Evolutionary conservation across 2,329 filamentous ascomycete genomes (phyloP).

Genomic region (Phialophora chinensis): DNA sequence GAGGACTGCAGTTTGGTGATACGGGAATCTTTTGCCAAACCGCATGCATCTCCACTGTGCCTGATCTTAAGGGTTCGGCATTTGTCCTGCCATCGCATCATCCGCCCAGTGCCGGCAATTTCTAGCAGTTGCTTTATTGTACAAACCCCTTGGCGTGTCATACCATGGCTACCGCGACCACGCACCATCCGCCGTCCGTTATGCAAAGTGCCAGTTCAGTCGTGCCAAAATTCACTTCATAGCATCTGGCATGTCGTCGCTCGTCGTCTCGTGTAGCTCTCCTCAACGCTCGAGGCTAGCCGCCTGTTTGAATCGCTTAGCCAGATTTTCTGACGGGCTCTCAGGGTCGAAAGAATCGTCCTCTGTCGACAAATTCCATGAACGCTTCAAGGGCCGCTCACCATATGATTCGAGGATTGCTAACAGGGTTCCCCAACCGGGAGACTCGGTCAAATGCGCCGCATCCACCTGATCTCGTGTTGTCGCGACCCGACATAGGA

Average conservation of each 20-base stretch:
- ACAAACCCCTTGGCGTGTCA: neutral
- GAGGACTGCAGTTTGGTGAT: neutral
- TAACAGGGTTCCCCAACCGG: conserved; percentile 92
- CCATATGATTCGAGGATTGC: conserved; percentile 90
- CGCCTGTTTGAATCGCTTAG: conserved; percentile 69
- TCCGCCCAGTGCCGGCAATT: conserved; percentile 5
- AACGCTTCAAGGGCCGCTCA: conserved; percentile 69
- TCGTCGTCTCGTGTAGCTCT: conserved; percentile 5
- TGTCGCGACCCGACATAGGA: conserved; percentile 84
- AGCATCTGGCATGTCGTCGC: neutral
- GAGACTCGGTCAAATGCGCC: conserved; percentile 81
- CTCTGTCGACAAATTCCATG: conserved; percentile 44
- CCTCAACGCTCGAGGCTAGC: conserved; percentile 36
- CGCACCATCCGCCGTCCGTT: conserved; percentile 3
- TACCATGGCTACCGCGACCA: neutral
- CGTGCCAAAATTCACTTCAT: neutral
- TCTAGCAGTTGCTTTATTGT: neutral
- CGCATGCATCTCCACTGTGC: conserved; percentile 3
- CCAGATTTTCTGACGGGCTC: conserved; percentile 61
- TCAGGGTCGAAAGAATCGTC: conserved; percentile 53
- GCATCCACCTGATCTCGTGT: conserved; percentile 80
- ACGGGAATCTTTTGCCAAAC: neutral
- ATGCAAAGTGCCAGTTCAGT: conserved; percentile 20
- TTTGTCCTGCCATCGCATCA: neutral
- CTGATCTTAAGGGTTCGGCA: neutral